Evolutionary conservation across 73 alveolate genomes (phyloP).

Genomic region (Urostyla sp.): DNA sequence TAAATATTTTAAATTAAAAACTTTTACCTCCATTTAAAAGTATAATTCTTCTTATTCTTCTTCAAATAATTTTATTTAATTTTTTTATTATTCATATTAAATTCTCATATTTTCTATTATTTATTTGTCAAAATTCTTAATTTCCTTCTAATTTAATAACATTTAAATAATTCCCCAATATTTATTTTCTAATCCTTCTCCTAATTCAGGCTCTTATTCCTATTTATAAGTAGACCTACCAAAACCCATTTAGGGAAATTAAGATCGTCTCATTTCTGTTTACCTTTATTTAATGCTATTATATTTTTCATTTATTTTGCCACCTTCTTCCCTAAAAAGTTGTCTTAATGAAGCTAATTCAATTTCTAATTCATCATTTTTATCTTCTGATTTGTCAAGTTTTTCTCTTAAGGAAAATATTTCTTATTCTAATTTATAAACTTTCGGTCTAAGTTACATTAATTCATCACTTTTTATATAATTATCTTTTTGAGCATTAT

Average conservation of each 20-base stretch:
- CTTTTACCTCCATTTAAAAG: constrained; percentile 10
- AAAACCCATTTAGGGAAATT: neutral
- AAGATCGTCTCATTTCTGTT: neutral
- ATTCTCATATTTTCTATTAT: neutral
- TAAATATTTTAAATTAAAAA: neutral
- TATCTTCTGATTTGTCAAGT: constrained; percentile 17
- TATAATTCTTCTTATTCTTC: constrained; percentile 8
- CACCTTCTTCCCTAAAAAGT: neutral
- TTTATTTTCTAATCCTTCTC: neutral
- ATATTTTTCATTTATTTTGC: neutral
- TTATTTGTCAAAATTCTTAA: neutral
- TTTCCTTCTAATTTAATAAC: neutral
- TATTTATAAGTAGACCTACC: neutral
- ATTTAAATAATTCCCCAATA: constrained; percentile 7
- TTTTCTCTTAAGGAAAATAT: neutral
- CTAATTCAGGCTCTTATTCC: neutral
- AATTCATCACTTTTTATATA: constrained; percentile 2
- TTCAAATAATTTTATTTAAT: neutral
- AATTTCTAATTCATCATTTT: constrained; percentile 9
- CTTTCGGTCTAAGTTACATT: constrained; percentile 3
- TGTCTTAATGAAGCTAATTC: neutral
- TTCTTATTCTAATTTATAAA: constrained; percentile 2
- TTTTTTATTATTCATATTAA: constrained; percentile 12
- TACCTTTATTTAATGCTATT: neutral
- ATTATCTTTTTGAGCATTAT: neutral